Percentiles rank a stretch among this genome's conserved stretches.
phyloP scores from a whole-genome alignment of 1,139 yeast species.

The Ogataea hybrid region DNA sequence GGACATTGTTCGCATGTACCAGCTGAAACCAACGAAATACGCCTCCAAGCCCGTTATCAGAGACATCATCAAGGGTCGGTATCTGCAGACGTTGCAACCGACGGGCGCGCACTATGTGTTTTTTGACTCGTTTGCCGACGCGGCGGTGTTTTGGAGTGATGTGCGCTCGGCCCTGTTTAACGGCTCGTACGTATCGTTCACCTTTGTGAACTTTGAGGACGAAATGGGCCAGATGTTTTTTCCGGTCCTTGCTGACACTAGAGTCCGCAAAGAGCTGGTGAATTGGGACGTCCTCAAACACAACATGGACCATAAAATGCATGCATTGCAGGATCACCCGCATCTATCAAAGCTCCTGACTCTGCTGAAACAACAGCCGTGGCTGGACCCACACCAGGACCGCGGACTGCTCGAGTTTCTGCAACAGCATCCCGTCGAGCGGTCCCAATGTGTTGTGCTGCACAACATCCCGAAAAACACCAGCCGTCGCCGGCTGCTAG shows the following conservation, averaged over 20 bases:
- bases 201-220: constrained; percentile 37
- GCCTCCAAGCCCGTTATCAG: constrained; percentile 9
- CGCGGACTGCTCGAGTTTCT: background rate
- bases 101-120: constrained; percentile 51
- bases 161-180: constrained; percentile 47
- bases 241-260: constrained; percentile 17
- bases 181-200: constrained; percentile 46
- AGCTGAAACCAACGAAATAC: constrained; percentile 1
- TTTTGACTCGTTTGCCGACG: constrained; percentile 46
- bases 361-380: constrained; percentile 11
- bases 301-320: constrained; percentile 4
- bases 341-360: constrained; percentile 10
- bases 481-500: constrained; percentile 26
- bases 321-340: constrained; percentile 3
- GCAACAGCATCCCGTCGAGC: constrained; percentile 9
- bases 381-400: constrained; percentile 7
- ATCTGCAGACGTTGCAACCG: constrained; percentile 43
- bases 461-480: constrained; percentile 34
- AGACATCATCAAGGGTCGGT: constrained; percentile 45
- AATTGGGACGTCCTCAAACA: constrained; percentile 3
- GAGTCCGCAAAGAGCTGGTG: constrained; percentile 2
- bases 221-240: constrained; percentile 16
- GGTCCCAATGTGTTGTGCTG: constrained; percentile 26
- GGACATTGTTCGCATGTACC: constrained; percentile 37
- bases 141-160: constrained; percentile 41